Evolutionary conservation across 2,329 filamentous ascomycete species (phyloP), one percentile per base, ranked within the genome.

Genomic region (Tetracladium maxilliforme): DNA sequence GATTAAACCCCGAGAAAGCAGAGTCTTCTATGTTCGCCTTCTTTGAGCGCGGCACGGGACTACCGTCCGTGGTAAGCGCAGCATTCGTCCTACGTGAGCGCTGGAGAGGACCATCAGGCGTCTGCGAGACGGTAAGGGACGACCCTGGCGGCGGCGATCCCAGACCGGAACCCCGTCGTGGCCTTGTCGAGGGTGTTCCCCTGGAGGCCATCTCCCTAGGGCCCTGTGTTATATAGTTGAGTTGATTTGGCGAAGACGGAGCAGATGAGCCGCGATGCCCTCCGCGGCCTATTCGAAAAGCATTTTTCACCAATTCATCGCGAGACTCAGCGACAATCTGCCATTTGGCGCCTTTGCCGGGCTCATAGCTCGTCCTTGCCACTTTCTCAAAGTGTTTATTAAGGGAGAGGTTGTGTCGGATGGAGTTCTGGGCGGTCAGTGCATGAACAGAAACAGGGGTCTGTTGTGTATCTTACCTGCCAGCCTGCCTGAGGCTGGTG

Each of bases 271-370:
- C 72, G 31, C 71, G 59, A 36, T 74, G 70, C 4, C 70, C 70
- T 24, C 71, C 69, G 22, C 67, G 60, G 11, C 70, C 70, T 11
- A 69, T 63, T 28, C 65, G 62, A 38, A 58, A 67, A 3, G 67
- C 66, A 38, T 78, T 81, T 45, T 79, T 79, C 31, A 83, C 66
- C 60, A 94, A 92, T 26, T 93, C 87, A 11, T 94, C 82, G 24
- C 78, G 73, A 35, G 76, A 68, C 34, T 92, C 81, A 2, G 80
- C 66, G 4, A 82, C 73, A 42, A 98, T 86, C 50, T 87, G 82
- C 90, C 90, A 98, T 47, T 95, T 95, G 84, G 94, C 95, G 15
- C 90, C 90, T 48, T 98, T 98, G 9, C 90, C 90, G 13, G 90
- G 90, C 47, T 98, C 90, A 39, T 95, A 83, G 0, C 84, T 93